A percentile compares a stretch with the other conserved stretches of the same genome.
Conservation (phyloP, 371 early-diverging fungal genomes). For the Zychaea mexicana region DNA sequence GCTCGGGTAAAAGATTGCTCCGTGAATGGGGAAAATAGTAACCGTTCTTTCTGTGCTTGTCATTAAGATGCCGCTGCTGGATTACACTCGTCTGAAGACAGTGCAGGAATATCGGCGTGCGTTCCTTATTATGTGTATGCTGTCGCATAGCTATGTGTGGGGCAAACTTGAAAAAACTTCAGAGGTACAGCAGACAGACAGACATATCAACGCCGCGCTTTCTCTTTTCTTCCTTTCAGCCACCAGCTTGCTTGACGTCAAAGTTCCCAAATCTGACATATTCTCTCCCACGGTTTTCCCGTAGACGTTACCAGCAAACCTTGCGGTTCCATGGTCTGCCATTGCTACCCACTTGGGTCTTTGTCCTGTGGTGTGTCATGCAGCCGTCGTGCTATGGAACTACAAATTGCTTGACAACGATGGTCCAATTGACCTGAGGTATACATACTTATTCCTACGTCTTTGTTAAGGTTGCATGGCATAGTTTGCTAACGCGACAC, state of each 20-base stretch:
- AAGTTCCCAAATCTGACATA: constrained; percentile 6
- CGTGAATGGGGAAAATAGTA: constrained; percentile 5
- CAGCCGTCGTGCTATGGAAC: constrained; percentile 91
- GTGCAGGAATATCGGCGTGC: constrained; percentile 82
- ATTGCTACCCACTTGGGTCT: constrained; percentile 83
- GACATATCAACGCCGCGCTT: too few species aligned
- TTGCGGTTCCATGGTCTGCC: constrained; percentile 87
- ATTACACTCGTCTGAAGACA: constrained; percentile 57
- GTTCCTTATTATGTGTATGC: constrained; percentile 82
- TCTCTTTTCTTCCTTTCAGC: too few species aligned
- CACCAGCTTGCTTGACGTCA: background rate
- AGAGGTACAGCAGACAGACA: constrained; percentile 48
- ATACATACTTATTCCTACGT: constrained; percentile 4
- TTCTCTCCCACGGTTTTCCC: constrained; percentile 30
- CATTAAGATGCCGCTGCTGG: constrained; percentile 79
- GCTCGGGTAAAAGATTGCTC: background rate
- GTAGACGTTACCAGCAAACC: constrained; percentile 73
- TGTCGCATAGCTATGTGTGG: constrained; percentile 94
- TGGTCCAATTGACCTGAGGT: constrained; percentile 75
- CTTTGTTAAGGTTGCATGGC: too few species aligned
- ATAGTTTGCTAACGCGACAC: background rate
- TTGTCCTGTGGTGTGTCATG: constrained; percentile 87
- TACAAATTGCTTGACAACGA: constrained; percentile 77
- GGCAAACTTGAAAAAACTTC: constrained; percentile 79
- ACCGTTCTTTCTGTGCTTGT: background rate